A percentile compares a stretch with the other conserved stretches of the same genome.
Evolutionary conservation across 129 eudicot species (phyloP).

Genomic region (Flaveria brownii): DNA sequence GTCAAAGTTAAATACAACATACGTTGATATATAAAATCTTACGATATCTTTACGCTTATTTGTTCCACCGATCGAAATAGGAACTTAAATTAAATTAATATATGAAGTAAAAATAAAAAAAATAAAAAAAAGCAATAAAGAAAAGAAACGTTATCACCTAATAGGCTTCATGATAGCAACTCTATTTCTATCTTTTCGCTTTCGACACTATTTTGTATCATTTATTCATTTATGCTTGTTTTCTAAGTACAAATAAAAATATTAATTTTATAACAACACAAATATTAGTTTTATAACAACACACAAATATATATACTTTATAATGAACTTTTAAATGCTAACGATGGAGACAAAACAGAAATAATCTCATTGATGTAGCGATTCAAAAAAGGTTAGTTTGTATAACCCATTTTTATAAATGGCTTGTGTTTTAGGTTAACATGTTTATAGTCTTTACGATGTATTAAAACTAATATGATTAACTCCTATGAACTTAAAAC

Average conservation of each 20-base stretch:
- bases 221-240: not conserved
- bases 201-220: not conserved
- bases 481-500: too few species aligned
- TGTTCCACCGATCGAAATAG: constrained; percentile 14
- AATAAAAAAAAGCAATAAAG: not conserved
- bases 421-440: too few species aligned
- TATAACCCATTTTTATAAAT: too few species aligned
- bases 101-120: not conserved
- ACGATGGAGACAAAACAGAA: too few species aligned
- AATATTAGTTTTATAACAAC: too few species aligned
- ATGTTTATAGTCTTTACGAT: too few species aligned
- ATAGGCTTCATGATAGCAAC: constrained; percentile 26
- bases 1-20: not conserved
- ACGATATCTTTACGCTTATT: not conserved
- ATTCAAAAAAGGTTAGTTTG: too few species aligned
- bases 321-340: too few species aligned
- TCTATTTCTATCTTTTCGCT: constrained; percentile 19
- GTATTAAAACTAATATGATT: too few species aligned
- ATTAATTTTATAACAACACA: not conserved
- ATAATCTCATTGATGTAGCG: too few species aligned
- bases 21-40: not conserved
- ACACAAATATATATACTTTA: too few species aligned
- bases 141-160: constrained; percentile 33
- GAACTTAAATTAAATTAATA: not conserved
- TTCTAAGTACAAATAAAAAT: not conserved